Conservation (phyloP, 1,139 yeast genomes). For the Candida albicans region DNA sequence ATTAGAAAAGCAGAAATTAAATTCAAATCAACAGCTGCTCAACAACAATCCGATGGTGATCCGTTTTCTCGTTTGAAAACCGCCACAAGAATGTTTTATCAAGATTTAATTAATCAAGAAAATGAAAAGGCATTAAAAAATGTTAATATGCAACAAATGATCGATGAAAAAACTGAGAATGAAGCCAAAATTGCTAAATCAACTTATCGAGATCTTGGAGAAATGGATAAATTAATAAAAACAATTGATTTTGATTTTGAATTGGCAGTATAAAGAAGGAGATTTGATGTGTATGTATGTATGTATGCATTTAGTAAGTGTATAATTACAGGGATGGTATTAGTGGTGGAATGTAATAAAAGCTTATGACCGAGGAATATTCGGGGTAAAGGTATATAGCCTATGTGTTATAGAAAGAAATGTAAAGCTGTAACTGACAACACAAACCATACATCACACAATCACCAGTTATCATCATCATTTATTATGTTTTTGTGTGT, state of each 20-base stretch:
- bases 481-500: too few species aligned
- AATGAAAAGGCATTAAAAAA: slow-evolving; percentile 46
- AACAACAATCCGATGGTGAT: slow-evolving; percentile 50
- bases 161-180: slow-evolving; percentile 39
- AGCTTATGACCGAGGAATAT: too few species aligned
- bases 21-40: slow-evolving; percentile 42
- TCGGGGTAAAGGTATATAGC: too few species aligned
- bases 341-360: too few species aligned
- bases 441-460: too few species aligned
- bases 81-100: slow-evolving; percentile 78
- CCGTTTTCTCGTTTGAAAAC: slow-evolving; percentile 92
- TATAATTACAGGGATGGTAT: background rate
- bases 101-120: slow-evolving; percentile 44
- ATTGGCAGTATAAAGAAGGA: slow-evolving; percentile 4
- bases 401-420: too few species aligned
- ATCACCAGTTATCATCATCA: too few species aligned
- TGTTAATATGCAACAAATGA: slow-evolving; percentile 37
- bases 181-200: slow-evolving; percentile 44
- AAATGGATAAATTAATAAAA: slow-evolving; percentile 42
- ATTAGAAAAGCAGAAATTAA: slow-evolving; percentile 77
- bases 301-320: too few species aligned
- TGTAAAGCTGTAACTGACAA: too few species aligned
- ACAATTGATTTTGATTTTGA: slow-evolving; percentile 37
- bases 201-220: slow-evolving; percentile 46
- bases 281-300: background rate